Evolutionary conservation across 805 yeast species (phyloP).

Genomic region (Wickerhamia fluorescens): DNA sequence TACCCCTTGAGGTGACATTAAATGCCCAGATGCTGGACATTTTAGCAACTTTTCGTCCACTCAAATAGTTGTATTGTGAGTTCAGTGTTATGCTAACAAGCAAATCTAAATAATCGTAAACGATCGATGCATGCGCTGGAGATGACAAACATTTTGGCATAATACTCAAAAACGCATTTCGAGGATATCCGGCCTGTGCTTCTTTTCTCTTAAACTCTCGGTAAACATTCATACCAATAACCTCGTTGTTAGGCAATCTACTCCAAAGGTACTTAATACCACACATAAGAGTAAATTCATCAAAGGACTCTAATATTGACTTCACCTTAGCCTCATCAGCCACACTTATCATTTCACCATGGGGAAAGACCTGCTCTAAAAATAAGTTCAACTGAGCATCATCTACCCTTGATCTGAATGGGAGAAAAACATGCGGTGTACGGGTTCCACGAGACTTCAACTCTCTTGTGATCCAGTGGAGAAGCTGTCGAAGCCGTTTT

Average conservation of each 20-base stretch:
- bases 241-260: conserved; percentile 68
- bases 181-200: conserved; percentile 57
- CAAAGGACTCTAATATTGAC: conserved; percentile 39
- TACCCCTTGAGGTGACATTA: conserved; percentile 31
- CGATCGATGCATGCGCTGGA: conserved; percentile 84
- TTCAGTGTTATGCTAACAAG: conserved; percentile 72
- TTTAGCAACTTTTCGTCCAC: conserved; percentile 73
- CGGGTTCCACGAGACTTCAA: conserved; percentile 63
- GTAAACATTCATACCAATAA: conserved; percentile 84
- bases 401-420: conserved; percentile 65
- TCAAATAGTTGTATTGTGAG: conserved; percentile 68
- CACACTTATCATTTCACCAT: conserved; percentile 38
- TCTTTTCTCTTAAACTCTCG: conserved; percentile 61
- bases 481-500: conserved; percentile 56
- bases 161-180: conserved; percentile 65
- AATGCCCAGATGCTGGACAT: conserved; percentile 91
- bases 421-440: conserved; percentile 68
- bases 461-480: conserved; percentile 67
- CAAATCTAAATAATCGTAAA: conserved; percentile 79
- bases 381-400: conserved; percentile 54
- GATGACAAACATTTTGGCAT: conserved; percentile 82
- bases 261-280: conserved; percentile 84
- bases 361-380: conserved; percentile 51
- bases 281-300: conserved; percentile 65
- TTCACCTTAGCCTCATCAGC: conserved; percentile 31